phyloP scores from a whole-genome alignment of 2,329 filamentous ascomycete species.

The Myriangium duriaei region DNA sequence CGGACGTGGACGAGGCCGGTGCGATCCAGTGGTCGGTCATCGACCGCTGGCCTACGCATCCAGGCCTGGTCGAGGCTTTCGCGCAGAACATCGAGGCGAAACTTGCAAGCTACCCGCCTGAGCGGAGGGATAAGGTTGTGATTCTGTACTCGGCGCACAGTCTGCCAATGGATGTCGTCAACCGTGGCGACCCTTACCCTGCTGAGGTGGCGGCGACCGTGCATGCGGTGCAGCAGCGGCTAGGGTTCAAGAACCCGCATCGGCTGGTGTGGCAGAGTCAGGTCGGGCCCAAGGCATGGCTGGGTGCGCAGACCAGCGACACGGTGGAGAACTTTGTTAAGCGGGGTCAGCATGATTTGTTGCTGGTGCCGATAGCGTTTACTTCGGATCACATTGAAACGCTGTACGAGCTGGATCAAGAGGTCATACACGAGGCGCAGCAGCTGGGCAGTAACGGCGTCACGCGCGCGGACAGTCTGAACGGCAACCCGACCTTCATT shows the following conservation, averaged over 20 bases:
- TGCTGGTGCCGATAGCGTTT: conserved; percentile 91
- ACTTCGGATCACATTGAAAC: conserved; percentile 99
- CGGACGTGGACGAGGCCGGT: conserved; percentile 43
- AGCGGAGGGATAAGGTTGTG: conserved; percentile 66
- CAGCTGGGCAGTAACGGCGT: conserved; percentile 56
- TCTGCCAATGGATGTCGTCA: conserved; percentile 93
- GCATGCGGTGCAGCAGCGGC: conserved; percentile 85
- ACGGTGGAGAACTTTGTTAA: conserved; percentile 82
- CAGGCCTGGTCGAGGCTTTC: conserved; percentile 81
- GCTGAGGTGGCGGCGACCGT: conserved; percentile 93
- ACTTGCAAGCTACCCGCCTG: conserved; percentile 70
- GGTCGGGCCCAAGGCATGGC: conserved; percentile 88
- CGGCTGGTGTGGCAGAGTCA: conserved; percentile 96
- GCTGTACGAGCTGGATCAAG: conserved; percentile 81
- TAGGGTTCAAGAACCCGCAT: conserved; percentile 82
- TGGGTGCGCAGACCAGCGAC: conserved; percentile 82
- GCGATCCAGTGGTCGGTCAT: conserved; percentile 93
- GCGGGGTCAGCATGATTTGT: conserved; percentile 80
- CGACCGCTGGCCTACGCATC: conserved; percentile 90
- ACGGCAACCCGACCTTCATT: conserved; percentile 85
- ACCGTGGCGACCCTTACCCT: conserved; percentile 89
- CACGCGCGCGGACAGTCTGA: conserved; percentile 83
- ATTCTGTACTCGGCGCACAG: conserved; percentile 92
- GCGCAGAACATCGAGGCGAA: conserved; percentile 83
- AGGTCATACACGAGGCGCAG: conserved; percentile 82